Base-by-base conservation (phyloP, 2,329 filamentous ascomycete species). In the Fusarium oligoseptatum region DNA sequence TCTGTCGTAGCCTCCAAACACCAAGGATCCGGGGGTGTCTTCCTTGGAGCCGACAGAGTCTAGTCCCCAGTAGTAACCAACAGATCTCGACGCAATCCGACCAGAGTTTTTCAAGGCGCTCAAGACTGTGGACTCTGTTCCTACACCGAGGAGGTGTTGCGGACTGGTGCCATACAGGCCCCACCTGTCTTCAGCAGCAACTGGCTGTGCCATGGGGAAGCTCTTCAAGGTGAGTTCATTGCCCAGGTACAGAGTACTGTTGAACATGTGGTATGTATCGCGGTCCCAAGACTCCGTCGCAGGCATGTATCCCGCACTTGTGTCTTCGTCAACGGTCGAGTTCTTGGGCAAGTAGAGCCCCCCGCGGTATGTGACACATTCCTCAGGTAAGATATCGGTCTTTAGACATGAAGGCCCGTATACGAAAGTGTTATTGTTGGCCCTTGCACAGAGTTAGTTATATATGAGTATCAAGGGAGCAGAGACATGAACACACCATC, bases 51-150 rank as follows among this genome's bases (percentile, higher is more conserved):
- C n/a, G 6, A 34, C 8, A 2, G 62, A 56, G 29, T 75, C 72
- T 14, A 71, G 24, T 2, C 74, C 72, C 69, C 72, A 76, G 27
- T 45, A 76, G 50, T 66, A 74, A 10, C 70, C 70, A 4, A 64
- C 61, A 2, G 66, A 56, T 4, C 36, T 17, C 2, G 70, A 73
- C 1, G 63, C 60, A 6, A 74, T 72, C 6, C 45, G 63, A 0
- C 64, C 58, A 3, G 48, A 50, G 2, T 55, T 45, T 4, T n/a
- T 20, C 1, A 66, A 22, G 1, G 73, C 34, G 3, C 43, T 39
- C 14, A 75, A 12, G 17, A 73, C 22, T 1, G 68, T 73, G 2
- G 72, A 76, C 20, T 56, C 67, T 2, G 60, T n/a, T 11, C 43
- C 66, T 37, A 76, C 52, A 15, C 74, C 74, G 11, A 76, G 48